Base-by-base conservation (phyloP, 345 rosid genomes). In the Aurinia saxatilis region DNA sequence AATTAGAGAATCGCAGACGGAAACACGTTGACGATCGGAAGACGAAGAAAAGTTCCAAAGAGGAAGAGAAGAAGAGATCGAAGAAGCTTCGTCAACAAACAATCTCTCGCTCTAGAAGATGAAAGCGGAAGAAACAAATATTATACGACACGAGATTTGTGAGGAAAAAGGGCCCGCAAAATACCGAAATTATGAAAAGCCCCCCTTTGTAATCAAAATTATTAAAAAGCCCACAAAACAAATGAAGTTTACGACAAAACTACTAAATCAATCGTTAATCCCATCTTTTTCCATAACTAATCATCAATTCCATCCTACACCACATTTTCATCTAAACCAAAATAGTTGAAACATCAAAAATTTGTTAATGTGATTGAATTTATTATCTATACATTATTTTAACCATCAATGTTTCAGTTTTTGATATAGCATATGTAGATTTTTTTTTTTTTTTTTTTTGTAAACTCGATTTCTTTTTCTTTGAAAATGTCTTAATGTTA, bases 61-160 rank as follows among this genome's bases (percentile, higher is more conserved):
- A 5, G 10, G 8, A 2, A 21, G 55, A 47, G 68, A 62, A 55
- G 57, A 62, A n/a, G 74, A 70, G 63, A 70, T 12, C 46, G 21
- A 60, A n/a, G 55, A 49, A 50, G 57, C 62, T 60, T 69, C 58
- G 47, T 59, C 54, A 34, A 45, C 62, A 52, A 48, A 70, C 39
- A 55, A 63, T 36, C 16, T 47, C 56, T 60, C 61, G 40, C 18
- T 66, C 63, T 60, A 9, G 18, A 27, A 9, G 5, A 25, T 27
- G 31, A 27, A 27, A 27, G 31, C 46, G 35, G 46, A 37, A n/a
- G 42, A 37, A 60, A 53, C 57, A 61, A 45, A 36, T 13, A 14
- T 47, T 63, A 70, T 45, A 68, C 68, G 68, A 50, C 73, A 34
- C 55, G 47, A 7, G 21, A 6, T n/a, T n/a, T n/a, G n/a, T n/a